phyloP scores from a whole-genome alignment of 768 basidiomycete species.

The Mycena venus region DNA sequence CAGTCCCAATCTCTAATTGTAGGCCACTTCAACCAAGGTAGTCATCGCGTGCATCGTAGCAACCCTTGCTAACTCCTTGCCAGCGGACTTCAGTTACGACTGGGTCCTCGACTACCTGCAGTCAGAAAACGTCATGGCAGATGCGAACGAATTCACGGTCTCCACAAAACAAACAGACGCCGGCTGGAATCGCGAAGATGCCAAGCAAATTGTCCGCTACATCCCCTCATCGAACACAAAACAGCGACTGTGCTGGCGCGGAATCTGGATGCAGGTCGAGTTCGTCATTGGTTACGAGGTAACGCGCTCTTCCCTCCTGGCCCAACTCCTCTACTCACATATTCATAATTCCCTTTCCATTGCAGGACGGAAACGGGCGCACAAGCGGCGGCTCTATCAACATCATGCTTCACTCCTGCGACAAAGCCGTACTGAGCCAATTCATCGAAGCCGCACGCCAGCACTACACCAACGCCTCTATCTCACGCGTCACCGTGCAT shows the following conservation, averaged over 20 bases:
- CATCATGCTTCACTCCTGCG: slow-evolving; percentile 40
- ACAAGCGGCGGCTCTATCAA: slow-evolving; percentile 33
- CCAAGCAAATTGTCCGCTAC: slow-evolving; percentile 33
- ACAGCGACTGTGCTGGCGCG: slow-evolving; percentile 31
- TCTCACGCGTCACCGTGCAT: slow-evolving; percentile 42
- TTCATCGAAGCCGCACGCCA: slow-evolving; percentile 44
- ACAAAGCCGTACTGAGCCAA: slow-evolving; percentile 33
- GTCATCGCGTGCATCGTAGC: background rate
- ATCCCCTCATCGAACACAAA: slow-evolving; percentile 33
- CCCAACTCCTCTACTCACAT: background rate
- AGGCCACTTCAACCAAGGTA: slow-evolving; percentile 39
- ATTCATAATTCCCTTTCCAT: background rate
- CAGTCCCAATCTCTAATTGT: slow-evolving; percentile 39
- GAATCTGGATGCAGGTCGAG: slow-evolving; percentile 34
- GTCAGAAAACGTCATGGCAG: slow-evolving; percentile 40
- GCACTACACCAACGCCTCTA: slow-evolving; percentile 39
- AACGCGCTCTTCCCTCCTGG: background rate
- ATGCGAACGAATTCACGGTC: slow-evolving; percentile 38
- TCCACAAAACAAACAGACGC: slow-evolving; percentile 36
- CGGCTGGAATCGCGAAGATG: slow-evolving; percentile 36
- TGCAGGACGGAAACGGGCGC: slow-evolving; percentile 33
- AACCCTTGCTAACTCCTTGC: background rate
- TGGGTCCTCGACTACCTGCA: slow-evolving; percentile 44
- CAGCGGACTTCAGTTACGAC: slow-evolving; percentile 42
- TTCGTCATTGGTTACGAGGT: slow-evolving; percentile 34